These are phyloP conservation scores for Tuber magnatum DNA, from an alignment of 495 filamentous ascomycete species.

Conservation along the genomic window DNA sequence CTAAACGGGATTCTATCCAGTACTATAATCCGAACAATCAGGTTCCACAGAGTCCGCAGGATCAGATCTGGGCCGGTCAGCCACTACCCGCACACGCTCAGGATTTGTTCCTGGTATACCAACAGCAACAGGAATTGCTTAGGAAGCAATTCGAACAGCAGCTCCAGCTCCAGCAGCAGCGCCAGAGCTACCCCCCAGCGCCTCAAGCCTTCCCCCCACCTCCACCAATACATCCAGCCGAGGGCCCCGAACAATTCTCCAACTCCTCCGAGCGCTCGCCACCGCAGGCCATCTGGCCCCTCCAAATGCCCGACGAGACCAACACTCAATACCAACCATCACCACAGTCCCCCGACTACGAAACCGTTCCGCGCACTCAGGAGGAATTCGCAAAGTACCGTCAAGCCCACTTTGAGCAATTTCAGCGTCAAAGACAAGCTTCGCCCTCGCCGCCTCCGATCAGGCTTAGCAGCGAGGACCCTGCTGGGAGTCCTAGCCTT, in stretches of 20 bases:
- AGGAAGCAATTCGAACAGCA: background rate
- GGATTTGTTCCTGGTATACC: conserved; percentile 1
- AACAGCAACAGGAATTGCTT: background rate
- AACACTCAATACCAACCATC: background rate
- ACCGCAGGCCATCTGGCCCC: background rate
- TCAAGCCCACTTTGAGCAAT: conserved; percentile 1
- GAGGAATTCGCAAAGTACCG: background rate
- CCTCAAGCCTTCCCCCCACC: background rate
- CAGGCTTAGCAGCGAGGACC: background rate
- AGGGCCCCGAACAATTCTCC: background rate
- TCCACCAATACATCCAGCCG: background rate
- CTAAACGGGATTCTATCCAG: background rate
- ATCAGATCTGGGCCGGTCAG: conserved; percentile 1
- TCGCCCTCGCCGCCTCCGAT: background rate
- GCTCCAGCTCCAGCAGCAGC: background rate
- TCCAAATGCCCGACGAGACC: background rate
- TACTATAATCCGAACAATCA: conserved; percentile 2
- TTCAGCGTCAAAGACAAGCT: background rate
- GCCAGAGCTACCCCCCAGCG: background rate
- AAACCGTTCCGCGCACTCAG: background rate
- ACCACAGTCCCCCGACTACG: background rate
- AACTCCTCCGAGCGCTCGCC: background rate
- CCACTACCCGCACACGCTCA: background rate
- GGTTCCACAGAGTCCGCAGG: background rate
- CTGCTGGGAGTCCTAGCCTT: background rate